These are phyloP conservation scores for Metschnikowia baotianmanensis DNA, from an alignment of 805 yeast species.

Conservation along the genomic window DNA sequence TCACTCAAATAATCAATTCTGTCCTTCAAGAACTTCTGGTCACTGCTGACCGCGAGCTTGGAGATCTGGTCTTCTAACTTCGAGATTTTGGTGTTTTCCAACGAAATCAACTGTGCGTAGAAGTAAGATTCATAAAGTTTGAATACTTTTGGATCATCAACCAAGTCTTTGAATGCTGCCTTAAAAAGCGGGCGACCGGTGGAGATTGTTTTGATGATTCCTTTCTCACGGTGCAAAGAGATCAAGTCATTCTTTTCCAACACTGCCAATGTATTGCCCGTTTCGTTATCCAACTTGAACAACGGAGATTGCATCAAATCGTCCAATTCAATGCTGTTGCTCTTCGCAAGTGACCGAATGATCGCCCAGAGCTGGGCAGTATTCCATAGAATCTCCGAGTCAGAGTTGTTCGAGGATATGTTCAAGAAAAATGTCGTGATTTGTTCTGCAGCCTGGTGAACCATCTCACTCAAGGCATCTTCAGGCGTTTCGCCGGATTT, in stretches of 20 bases:
- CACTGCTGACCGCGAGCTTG: conserved; percentile 51
- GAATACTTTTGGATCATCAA: conserved; percentile 52
- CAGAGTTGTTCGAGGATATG: conserved; percentile 20
- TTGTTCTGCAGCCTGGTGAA: conserved; percentile 82
- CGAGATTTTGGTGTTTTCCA: conserved; percentile 61
- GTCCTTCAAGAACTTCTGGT: conserved; percentile 52
- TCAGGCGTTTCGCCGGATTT: conserved; percentile 82
- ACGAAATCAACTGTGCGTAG: conserved; percentile 49
- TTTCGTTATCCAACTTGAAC: conserved; percentile 53
- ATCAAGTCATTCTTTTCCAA: conserved; percentile 81
- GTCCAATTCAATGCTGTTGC: conserved; percentile 45
- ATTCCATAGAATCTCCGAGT: conserved; percentile 49
- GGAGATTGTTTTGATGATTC: conserved; percentile 59
- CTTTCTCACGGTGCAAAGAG: conserved; percentile 69
- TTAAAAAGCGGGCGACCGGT: conserved; percentile 85
- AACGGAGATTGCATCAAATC: conserved; percentile 57
- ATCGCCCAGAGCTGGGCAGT: conserved; percentile 88
- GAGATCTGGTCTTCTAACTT: conserved; percentile 70
- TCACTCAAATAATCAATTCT: conserved; percentile 65
- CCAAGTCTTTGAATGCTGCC: conserved; percentile 73
- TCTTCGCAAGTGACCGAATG: conserved; percentile 58
- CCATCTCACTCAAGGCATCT: conserved; percentile 76
- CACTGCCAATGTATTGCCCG: conserved; percentile 50
- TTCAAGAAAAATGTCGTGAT: conserved; percentile 72
- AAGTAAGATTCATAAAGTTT: conserved; percentile 65